phyloP scores from a whole-genome alignment of 116 monocot genomes.

The Zostera marina region DNA sequence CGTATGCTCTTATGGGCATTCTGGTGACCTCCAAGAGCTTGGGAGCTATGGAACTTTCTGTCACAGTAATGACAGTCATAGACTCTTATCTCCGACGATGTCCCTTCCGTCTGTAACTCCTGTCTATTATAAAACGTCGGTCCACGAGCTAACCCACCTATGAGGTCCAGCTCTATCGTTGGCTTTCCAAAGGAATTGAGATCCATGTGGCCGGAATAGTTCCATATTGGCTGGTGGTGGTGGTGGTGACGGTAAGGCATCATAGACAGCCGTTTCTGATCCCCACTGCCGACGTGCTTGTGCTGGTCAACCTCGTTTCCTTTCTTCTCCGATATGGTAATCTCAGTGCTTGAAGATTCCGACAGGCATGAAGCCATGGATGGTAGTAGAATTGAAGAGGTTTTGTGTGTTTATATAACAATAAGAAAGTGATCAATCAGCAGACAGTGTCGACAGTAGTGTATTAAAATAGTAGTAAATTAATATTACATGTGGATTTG shows the following conservation, averaged over 20 bases:
- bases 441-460: no score
- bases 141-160: neutral
- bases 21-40: conserved; percentile 25
- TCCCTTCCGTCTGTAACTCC: neutral
- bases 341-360: conserved; percentile 2
- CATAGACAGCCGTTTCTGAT: neutral
- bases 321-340: neutral
- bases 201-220: neutral
- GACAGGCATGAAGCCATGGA: conserved; percentile 5
- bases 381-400: neutral
- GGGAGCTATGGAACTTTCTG: conserved; percentile 23
- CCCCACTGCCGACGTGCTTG: neutral
- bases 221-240: neutral
- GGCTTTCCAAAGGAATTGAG: neutral
- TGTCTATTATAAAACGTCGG: neutral
- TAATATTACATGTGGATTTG: no score
- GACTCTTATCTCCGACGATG: neutral
- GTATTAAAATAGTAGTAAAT: no score
- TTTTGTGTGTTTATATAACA: no score
- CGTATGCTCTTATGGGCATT: conserved; percentile 25
- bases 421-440: no score
- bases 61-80: conserved; percentile 23
- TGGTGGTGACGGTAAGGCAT: neutral
- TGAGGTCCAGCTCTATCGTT: conserved; percentile 1
- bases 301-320: neutral